phyloP scores from a whole-genome alignment of 805 yeast species.

The Diddensiella transvaalensis region DNA sequence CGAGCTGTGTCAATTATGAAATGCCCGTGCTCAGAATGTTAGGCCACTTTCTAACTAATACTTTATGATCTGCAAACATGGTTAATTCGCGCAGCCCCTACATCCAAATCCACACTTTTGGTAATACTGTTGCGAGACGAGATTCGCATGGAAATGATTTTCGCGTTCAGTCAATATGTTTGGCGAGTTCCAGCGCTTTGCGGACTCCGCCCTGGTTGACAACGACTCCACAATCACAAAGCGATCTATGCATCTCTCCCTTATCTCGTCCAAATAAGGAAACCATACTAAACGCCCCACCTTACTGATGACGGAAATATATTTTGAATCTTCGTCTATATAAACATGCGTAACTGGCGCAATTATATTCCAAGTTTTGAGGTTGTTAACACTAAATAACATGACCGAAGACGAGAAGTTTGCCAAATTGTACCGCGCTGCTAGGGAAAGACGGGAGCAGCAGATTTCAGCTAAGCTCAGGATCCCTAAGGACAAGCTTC shows the following conservation, averaged over 20 bases:
- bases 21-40: too few relatives aligned
- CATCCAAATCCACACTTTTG: too few relatives aligned
- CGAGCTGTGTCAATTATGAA: too few relatives aligned
- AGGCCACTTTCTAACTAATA: too few relatives aligned
- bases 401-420: conserved; percentile 1
- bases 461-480: conserved; percentile 22
- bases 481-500: conserved; percentile 24
- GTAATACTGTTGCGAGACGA: too few relatives aligned
- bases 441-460: conserved; percentile 16
- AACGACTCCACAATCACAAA: neutral
- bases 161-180: too few relatives aligned
- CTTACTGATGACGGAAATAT: neutral
- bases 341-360: neutral
- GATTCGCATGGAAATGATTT: too few relatives aligned
- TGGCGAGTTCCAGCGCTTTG: too few relatives aligned
- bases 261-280: neutral
- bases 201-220: neutral
- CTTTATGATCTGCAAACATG: too few relatives aligned
- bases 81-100: too few relatives aligned
- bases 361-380: too few relatives aligned
- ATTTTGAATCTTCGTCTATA: neutral
- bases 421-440: conserved; percentile 7
- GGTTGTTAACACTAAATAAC: too few relatives aligned
- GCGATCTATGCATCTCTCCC: neutral
- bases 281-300: neutral